Base-by-base conservation (phyloP, 1,284 basidiomycete genomes). In the Ganoderma boninense region DNA sequence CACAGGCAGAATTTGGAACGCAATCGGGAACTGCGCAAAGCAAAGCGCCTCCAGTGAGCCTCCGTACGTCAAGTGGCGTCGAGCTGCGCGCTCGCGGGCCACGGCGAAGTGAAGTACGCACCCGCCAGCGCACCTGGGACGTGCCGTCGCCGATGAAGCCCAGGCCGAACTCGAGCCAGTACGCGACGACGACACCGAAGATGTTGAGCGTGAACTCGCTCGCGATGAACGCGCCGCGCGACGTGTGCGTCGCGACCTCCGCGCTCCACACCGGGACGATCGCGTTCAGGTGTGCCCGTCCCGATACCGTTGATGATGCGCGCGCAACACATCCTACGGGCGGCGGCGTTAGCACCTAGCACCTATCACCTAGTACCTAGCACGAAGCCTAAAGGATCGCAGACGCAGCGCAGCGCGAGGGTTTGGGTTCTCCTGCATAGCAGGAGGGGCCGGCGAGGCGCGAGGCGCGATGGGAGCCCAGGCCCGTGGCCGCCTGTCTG, bases 231-330 rank as follows among this genome's bases (percentile, higher is more conserved):
- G 80, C 80, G 5, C 84, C 85, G 71, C 85, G 75, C 59, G 83
- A 84, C 10, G 84, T 85, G 67, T 85, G 84, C 35, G 83, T 82
- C 1, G 85, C 84, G 1, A 86, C 84, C 72, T 86, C 85, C 23
- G 82, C 84, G 73, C 81, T 85, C 84, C 86, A 87, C 1, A 87
- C 86, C 1, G 87, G 87, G 5, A 87, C 86, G 70, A 87, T 86
- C 18, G 84, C 85, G 66, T 87, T 88, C 56, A 88, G 79, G 73
- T 82, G 82, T n/a, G 6, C 86, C 87, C 1, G 86, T 87, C 38
- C 87, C 87, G 61, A 87, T 83, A 18, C 86, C 87, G 73, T 87
- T 87, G 67, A 88, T 81, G 14, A 88, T 77, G 32, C 87, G 84
- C 7, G 87, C 86, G 65, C 85, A 86, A 35, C 85, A 80, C 82